A percentile compares a stretch with the other conserved stretches of the same genome.
Conservation (phyloP, 371 early-diverging fungal genomes). For the Circinella minor region DNA sequence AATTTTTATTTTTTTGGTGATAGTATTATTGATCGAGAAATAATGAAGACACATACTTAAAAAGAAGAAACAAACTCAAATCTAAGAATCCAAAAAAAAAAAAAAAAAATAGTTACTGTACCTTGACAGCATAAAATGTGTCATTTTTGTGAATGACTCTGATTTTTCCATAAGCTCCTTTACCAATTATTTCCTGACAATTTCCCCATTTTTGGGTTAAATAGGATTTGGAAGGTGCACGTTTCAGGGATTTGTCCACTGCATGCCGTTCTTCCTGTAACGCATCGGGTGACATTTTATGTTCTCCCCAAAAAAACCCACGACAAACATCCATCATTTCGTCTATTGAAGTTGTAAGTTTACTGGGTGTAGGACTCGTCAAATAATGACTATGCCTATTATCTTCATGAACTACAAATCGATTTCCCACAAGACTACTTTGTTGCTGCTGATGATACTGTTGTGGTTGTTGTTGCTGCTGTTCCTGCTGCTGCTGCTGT, state of each 20-base stretch:
- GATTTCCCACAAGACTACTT: constrained; percentile 3
- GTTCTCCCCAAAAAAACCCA: constrained; percentile 35
- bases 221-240: constrained; percentile 22
- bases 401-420: constrained; percentile 39
- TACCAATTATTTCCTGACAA: constrained; percentile 53
- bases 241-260: constrained; percentile 27
- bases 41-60: neutral
- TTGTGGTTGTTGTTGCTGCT: constrained; percentile 1
- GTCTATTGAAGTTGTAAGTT: constrained; percentile 38
- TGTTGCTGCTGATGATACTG: constrained; percentile 7
- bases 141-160: constrained; percentile 38
- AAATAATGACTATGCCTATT: constrained; percentile 46
- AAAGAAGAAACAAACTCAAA: neutral
- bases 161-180: constrained; percentile 55
- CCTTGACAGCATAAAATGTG: constrained; percentile 60
- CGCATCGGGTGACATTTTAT: constrained; percentile 24
- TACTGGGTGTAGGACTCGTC: constrained; percentile 31
- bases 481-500: constrained; percentile 6
- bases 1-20: neutral
- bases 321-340: constrained; percentile 36
- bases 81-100: neutral
- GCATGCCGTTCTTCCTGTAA: constrained; percentile 35
- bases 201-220: constrained; percentile 51
- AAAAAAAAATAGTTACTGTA: constrained; percentile 8
- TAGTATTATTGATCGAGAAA: neutral